Evolutionary conservation across 1,284 basidiomycete genomes (phyloP).

Genomic region (Ganoderma meredithae): DNA sequence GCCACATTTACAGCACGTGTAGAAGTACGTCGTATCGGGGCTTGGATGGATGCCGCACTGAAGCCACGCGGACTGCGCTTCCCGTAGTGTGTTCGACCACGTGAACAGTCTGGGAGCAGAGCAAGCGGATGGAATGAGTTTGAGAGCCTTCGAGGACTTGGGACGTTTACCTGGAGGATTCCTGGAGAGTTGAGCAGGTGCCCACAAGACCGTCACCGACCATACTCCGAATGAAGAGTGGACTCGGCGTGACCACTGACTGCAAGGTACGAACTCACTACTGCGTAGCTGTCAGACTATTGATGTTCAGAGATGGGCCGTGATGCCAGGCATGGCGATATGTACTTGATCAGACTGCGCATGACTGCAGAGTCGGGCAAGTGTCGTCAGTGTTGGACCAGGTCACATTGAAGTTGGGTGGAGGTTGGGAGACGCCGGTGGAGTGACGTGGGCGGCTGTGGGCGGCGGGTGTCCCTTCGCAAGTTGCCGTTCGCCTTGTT

Average conservation of each 20-base stretch:
- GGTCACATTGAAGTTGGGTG: no score
- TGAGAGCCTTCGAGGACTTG: background rate
- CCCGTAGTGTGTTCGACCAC: background rate
- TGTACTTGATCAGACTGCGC: no score
- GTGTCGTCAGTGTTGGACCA: no score
- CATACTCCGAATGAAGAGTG: background rate
- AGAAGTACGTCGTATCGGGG: background rate
- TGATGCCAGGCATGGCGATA: no score
- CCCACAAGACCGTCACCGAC: background rate
- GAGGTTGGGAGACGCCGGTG: no score
- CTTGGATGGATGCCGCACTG: background rate
- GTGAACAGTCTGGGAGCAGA: background rate
- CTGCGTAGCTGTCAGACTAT: no score
- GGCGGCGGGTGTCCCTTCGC: no score
- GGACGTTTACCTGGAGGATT: background rate
- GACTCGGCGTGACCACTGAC: background rate
- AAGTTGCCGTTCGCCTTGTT: no score
- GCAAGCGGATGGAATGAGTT: background rate
- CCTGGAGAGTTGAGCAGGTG: background rate
- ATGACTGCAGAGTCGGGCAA: no score
- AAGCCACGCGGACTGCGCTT: background rate
- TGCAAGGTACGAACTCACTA: no score
- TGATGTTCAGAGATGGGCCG: no score
- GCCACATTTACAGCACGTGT: background rate
- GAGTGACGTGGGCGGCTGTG: no score